A percentile compares a stretch with the other conserved stretches of the same genome.
Conservation (phyloP, 495 filamentous ascomycete genomes). For the Trichoderma reesei region DNA sequence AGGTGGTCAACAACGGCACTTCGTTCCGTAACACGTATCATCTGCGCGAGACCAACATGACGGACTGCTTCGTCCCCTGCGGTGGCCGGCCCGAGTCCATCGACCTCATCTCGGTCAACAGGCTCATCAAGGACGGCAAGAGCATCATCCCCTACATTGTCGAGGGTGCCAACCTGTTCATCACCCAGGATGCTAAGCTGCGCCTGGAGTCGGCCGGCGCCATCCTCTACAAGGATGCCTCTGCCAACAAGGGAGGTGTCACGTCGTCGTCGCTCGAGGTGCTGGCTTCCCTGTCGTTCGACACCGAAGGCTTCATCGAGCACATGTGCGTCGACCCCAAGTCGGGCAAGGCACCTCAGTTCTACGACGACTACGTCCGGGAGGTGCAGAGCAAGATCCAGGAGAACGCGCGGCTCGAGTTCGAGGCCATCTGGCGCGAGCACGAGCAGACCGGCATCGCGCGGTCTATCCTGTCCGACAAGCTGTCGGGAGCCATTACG, state of each 20-base stretch:
- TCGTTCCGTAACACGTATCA: conserved; percentile 97
- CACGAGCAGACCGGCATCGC: conserved; percentile 69
- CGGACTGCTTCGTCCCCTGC: conserved; percentile 90
- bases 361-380: conserved; percentile 90
- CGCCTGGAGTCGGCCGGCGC: conserved; percentile 87
- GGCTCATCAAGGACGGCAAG: conserved; percentile 80
- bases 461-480: conserved; percentile 78
- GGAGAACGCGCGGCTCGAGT: conserved; percentile 83
- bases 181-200: conserved; percentile 96
- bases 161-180: conserved; percentile 96
- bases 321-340: conserved; percentile 84
- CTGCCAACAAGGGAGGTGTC: conserved; percentile 96
- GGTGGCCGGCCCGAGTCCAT: conserved; percentile 96
- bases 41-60: conserved; percentile 62
- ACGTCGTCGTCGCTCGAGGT: conserved; percentile 98
- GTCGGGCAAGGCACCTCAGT: conserved; percentile 64
- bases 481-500: conserved; percentile 82
- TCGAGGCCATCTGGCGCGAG: conserved; percentile 96
- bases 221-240: conserved; percentile 94
- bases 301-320: conserved; percentile 75
- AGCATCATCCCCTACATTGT: conserved; percentile 84
- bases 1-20: conserved; percentile 81
- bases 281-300: conserved; percentile 84
- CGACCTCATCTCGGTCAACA: conserved; percentile 74
- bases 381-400: conserved; percentile 82